Conservation (phyloP, 495 filamentous ascomycete species). For the Talaromyces stipitatus region DNA sequence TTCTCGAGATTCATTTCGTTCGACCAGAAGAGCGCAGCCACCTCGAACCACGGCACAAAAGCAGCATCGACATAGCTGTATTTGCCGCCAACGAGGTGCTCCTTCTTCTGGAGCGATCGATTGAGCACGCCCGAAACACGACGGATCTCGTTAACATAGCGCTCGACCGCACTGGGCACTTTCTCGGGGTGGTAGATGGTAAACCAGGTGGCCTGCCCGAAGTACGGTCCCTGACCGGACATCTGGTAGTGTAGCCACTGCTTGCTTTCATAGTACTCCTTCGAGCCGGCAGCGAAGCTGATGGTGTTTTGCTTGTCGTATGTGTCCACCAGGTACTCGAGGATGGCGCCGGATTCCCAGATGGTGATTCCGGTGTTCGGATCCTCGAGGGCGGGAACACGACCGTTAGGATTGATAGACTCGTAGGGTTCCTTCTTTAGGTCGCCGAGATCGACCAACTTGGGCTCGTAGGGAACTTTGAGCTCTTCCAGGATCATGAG, state of each 20-base stretch:
- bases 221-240: slow-evolving; percentile 65
- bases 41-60: too few relatives aligned
- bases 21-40: too few relatives aligned
- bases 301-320: slow-evolving; percentile 59
- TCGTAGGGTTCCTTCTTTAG: slow-evolving; percentile 50
- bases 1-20: too few relatives aligned
- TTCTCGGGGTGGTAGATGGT: slow-evolving; percentile 46
- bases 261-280: slow-evolving; percentile 45
- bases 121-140: slow-evolving; percentile 56
- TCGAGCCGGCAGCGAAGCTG: slow-evolving; percentile 38
- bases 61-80: too few relatives aligned
- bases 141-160: slow-evolving; percentile 54
- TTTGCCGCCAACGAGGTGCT: too few relatives aligned
- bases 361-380: slow-evolving; percentile 58
- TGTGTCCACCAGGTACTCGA: slow-evolving; percentile 60
- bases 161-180: slow-evolving; percentile 47
- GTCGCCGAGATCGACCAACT: slow-evolving; percentile 33
- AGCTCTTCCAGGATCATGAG: too few relatives aligned
- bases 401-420: slow-evolving; percentile 66
- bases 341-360: slow-evolving; percentile 72
- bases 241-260: slow-evolving; percentile 65
- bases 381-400: slow-evolving; percentile 54
- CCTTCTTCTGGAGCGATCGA: slow-evolving; percentile 36
- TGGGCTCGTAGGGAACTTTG: slow-evolving; percentile 43
- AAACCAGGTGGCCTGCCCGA: slow-evolving; percentile 53